Conservation (phyloP, 192 early-diverging fungal genomes). For the Podila horticola region DNA sequence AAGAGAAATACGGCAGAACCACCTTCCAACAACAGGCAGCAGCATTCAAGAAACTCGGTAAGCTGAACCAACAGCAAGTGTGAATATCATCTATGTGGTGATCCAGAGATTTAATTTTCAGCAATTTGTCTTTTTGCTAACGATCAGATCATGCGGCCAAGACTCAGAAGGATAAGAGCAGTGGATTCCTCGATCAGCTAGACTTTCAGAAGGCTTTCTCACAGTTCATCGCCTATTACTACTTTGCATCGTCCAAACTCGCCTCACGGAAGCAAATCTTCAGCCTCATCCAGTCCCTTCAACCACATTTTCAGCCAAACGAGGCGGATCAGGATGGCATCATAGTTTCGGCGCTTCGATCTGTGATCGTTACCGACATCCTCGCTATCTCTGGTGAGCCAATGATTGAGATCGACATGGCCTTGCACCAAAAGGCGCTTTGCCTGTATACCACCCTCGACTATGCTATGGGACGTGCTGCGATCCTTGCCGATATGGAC, state of each 20-base stretch:
- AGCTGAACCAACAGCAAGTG: neutral
- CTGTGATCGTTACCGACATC: conserved; percentile 29
- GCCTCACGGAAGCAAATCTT: conserved; percentile 50
- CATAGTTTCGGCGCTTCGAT: conserved; percentile 35
- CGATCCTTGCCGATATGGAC: conserved; percentile 38
- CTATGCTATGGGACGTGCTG: conserved; percentile 52
- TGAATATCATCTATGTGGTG: neutral
- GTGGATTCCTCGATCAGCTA: conserved; percentile 16
- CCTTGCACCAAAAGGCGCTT: conserved; percentile 55
- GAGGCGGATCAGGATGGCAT: conserved; percentile 32
- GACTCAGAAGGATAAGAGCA: conserved; percentile 27
- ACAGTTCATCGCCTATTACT: conserved; percentile 35
- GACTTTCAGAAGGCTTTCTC: conserved; percentile 48
- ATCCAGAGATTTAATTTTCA: neutral
- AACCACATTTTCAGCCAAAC: conserved; percentile 30
- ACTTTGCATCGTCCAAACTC: conserved; percentile 39
- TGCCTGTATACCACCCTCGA: conserved; percentile 56
- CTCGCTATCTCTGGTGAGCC: conserved; percentile 4
- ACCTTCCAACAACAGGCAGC: conserved; percentile 44
- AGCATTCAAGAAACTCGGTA: conserved; percentile 51
- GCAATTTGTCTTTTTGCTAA: neutral
- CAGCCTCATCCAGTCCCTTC: conserved; percentile 30
- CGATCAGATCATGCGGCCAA: conserved; percentile 31
- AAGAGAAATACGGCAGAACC: conserved; percentile 41
- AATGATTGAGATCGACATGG: conserved; percentile 44